A percentile compares a stretch with the other conserved stretches of the same genome.
phyloP scores from a whole-genome alignment of 2,329 filamentous ascomycete species.

The Sporothrix mexicana region DNA sequence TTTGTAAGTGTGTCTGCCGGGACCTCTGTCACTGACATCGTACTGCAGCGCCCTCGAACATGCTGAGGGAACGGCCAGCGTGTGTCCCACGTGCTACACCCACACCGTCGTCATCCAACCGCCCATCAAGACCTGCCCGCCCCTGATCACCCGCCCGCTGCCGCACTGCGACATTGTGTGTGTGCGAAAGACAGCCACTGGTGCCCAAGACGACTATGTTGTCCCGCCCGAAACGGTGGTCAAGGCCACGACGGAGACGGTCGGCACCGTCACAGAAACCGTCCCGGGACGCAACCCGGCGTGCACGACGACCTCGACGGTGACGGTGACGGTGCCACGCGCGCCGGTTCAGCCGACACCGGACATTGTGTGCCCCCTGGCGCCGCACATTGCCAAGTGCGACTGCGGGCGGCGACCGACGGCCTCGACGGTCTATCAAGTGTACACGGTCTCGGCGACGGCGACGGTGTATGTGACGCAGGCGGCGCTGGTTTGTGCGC shows the following conservation, averaged over 20 bases:
- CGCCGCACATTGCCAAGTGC: neutral
- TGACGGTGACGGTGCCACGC: neutral
- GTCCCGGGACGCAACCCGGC: conserved; percentile 22
- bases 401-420: conserved; percentile 34
- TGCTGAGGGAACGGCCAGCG: neutral
- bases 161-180: conserved; percentile 26
- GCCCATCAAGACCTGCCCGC: neutral
- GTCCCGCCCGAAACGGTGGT: neutral
- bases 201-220: neutral
- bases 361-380: neutral
- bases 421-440: conserved; percentile 45
- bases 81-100: conserved; percentile 9
- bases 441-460: conserved; percentile 51
- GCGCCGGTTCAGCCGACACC: neutral
- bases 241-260: neutral
- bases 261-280: conserved; percentile 16
- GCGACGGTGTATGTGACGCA: conserved; percentile 50
- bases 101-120: neutral
- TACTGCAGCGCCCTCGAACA: neutral
- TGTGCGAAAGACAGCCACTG: neutral
- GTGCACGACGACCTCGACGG: conserved; percentile 18
- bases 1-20: no score
- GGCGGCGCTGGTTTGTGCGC: conserved; percentile 46
- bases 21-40: neutral
- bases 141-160: neutral